Base-by-base conservation (phyloP, 352 stramenopile genomes). In the Pythium rishiriense region DNA sequence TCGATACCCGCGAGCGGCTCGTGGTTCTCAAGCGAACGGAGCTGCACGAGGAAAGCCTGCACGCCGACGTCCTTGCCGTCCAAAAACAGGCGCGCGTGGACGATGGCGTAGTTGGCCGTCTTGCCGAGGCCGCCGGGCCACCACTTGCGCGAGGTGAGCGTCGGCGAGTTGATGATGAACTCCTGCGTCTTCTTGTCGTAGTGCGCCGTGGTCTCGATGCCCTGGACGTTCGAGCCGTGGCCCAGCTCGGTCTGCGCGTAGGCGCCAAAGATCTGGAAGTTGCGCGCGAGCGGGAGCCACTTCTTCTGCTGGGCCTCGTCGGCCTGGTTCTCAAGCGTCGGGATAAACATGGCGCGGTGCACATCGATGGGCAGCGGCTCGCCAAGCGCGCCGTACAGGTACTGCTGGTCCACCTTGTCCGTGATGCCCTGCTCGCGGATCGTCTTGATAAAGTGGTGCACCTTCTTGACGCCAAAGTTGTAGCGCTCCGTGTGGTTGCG, bases 241-340 rank as follows among this genome's bases (percentile, higher is more conserved):
- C 94, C 96, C 1, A 99, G 70, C 68, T 99, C 96, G 0, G 96
- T 99, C 73, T 99, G 96, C 2, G 94, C 94, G 62, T 99, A 99
- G 17, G 87, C 97, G 19, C 94, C 94, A 8, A 89, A 43, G 49
- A 96, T 91, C 54, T 78, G 71, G 73, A 69, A 91, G 53, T 68
- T 83, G 17, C 60, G 70, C 14, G 87, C 85, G 4, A 91, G 68
- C 11, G 76, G 74, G 12, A 94, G 62, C 87, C 87, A 94, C 46
- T 78, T 78, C 22, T 66, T 63, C 41, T 80, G 72, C 67, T 96
- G 87, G n/a, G 79, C 65, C 1, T 78, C 70, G 29, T 68, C 69
- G 14, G 76, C 82, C 43, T 94, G 84, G 69, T 89, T 84, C 62
- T 83, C 75, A 3, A 96, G 63, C 11, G 83, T 88, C n/a, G 76